Conservation (phyloP, 179 eudicot species). For the Carnegiea gigantea region DNA sequence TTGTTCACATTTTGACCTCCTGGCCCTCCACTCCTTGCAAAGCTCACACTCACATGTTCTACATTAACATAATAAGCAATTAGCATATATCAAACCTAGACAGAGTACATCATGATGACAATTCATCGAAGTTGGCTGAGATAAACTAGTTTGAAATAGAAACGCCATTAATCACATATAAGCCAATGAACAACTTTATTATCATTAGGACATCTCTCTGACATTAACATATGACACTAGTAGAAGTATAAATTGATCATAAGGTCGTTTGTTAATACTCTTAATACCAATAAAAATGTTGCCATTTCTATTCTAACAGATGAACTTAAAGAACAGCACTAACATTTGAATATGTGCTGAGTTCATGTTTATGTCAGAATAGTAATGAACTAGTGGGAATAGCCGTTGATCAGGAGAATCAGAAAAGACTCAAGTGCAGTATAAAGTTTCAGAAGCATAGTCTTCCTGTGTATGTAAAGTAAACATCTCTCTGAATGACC, state of each 20-base stretch:
- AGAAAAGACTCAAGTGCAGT: not conserved
- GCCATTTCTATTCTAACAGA: not conserved
- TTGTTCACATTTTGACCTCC: slow-evolving; percentile 88
- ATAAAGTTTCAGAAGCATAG: too few relatives aligned
- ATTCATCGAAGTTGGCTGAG: not conserved
- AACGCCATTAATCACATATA: not conserved
- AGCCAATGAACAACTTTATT: not conserved
- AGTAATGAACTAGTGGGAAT: not conserved
- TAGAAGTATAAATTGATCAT: not conserved
- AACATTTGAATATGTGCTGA: not conserved
- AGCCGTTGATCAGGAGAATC: not conserved
- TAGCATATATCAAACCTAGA: not conserved
- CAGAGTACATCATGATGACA: not conserved
- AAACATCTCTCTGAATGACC: not conserved
- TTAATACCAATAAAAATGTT: too few relatives aligned
- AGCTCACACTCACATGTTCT: slow-evolving; percentile 77
- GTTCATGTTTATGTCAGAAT: not conserved
- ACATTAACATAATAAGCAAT: slow-evolving; percentile 14
- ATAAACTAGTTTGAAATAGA: slow-evolving; percentile 7
- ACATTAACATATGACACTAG: not conserved
- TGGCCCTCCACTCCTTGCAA: slow-evolving; percentile 91
- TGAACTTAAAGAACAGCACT: not conserved
- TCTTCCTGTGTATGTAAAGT: not conserved
- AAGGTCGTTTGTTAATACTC: not conserved
- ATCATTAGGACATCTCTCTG: not conserved